Conservation (phyloP, 805 yeast genomes). For the Blastobotrys robertii region DNA sequence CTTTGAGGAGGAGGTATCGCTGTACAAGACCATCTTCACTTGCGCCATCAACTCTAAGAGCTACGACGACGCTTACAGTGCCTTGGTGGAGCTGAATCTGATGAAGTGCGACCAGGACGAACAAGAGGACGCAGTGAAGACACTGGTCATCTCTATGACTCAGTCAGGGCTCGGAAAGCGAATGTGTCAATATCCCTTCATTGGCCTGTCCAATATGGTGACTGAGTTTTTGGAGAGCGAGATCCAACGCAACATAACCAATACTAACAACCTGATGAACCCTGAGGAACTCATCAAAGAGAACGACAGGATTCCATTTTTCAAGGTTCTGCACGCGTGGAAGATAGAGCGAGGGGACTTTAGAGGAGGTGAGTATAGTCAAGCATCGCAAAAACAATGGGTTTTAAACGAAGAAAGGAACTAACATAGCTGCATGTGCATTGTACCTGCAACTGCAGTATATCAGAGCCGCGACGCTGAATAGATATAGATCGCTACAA, state of each 20-base stretch:
- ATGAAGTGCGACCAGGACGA: constrained; percentile 6
- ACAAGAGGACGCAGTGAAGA: constrained; percentile 2
- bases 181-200: constrained; percentile 35
- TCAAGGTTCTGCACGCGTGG: constrained; percentile 43
- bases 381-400: constrained; percentile 9
- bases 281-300: constrained; percentile 16
- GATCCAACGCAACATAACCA: constrained; percentile 21
- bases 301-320: constrained; percentile 33
- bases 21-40: constrained; percentile 17
- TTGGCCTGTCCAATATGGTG: constrained; percentile 34
- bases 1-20: constrained; percentile 17
- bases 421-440: constrained; percentile 26
- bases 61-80: constrained; percentile 28
- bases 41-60: constrained; percentile 25
- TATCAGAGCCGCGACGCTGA: constrained; percentile 6
- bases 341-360: constrained; percentile 40
- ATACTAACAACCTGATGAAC: constrained; percentile 11
- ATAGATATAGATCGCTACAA: not conserved
- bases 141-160: constrained; percentile 17
- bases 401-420: no score
- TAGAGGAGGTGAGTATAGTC: constrained; percentile 30
- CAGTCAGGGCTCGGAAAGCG: constrained; percentile 31
- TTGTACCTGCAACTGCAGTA: constrained; percentile 29
- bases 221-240: constrained; percentile 32
- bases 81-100: constrained; percentile 21